These are phyloP conservation scores for Fusarium globosum DNA, from an alignment of 2,329 filamentous ascomycete genomes.

Conservation along the genomic window DNA sequence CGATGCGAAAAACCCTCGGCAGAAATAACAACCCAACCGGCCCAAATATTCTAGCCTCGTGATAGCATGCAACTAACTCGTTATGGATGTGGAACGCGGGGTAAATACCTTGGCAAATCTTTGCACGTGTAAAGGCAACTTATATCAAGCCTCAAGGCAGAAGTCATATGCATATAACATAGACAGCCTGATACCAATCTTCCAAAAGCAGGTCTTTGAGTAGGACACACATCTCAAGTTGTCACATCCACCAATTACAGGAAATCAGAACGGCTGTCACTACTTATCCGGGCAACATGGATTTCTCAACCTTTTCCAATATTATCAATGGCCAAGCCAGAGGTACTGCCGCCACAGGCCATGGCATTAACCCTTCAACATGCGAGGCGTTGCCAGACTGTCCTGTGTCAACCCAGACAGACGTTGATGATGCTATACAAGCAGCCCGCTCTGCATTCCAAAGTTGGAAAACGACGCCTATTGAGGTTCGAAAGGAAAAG, in stretches of 20 bases:
- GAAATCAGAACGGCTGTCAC: neutral
- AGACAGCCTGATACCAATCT: neutral
- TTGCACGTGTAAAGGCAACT: neutral
- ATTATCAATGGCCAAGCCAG: neutral
- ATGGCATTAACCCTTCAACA: neutral
- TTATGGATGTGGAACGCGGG: neutral
- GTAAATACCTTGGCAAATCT: neutral
- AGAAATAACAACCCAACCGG: neutral
- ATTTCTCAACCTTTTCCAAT: constrained; percentile 4
- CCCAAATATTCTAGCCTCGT: neutral
- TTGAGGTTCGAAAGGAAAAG: neutral
- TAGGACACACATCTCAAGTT: neutral
- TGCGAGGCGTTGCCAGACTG: neutral
- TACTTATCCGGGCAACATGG: neutral
- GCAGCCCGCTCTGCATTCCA: neutral
- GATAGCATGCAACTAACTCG: neutral
- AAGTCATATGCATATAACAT: neutral
- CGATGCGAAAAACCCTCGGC: neutral
- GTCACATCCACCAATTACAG: neutral
- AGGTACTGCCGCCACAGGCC: neutral
- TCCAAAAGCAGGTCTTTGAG: too few relatives aligned
- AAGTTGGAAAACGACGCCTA: neutral
- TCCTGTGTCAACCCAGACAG: neutral
- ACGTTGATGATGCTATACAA: neutral
- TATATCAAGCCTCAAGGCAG: neutral